These are phyloP conservation scores for Phaeotremella skinneri DNA, from an alignment of 768 basidiomycete species.

Conservation along the genomic window DNA sequence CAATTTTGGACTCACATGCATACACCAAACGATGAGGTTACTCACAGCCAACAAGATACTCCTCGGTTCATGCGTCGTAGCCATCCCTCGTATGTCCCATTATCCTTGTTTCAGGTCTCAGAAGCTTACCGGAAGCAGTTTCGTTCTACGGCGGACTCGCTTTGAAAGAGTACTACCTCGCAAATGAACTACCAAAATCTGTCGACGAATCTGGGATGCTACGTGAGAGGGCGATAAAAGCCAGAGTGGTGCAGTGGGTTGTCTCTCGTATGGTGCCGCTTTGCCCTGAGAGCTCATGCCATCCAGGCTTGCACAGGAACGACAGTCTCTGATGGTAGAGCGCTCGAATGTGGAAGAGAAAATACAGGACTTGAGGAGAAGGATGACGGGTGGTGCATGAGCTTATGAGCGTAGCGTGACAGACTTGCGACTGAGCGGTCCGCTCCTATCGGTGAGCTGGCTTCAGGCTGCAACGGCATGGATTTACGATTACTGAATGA, in stretches of 20 bases:
- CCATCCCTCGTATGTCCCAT: constrained; percentile 32
- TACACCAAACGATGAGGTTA: constrained; percentile 22
- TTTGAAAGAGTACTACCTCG: constrained; percentile 26
- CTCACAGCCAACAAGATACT: constrained; percentile 34
- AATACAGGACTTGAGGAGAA: constrained; percentile 28
- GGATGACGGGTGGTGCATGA: constrained; percentile 13
- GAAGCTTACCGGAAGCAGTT: constrained; percentile 12
- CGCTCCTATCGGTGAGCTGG: too few species aligned
- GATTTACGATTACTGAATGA: too few species aligned
- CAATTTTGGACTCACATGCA: not conserved
- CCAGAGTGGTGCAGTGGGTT: constrained; percentile 36
- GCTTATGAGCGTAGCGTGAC: too few species aligned
- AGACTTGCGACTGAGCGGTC: too few species aligned
- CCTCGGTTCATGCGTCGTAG: constrained; percentile 27
- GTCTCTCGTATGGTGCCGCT: not conserved
- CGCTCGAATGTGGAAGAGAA: constrained; percentile 28
- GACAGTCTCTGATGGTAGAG: constrained; percentile 31
- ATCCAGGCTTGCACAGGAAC: constrained; percentile 33
- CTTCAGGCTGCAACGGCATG: too few species aligned
- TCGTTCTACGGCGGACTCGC: constrained; percentile 32
- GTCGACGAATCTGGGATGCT: constrained; percentile 1
- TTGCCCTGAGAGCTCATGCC: not conserved
- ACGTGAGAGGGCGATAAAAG: constrained; percentile 18
- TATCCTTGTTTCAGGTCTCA: not conserved
- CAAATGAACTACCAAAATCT: constrained; percentile 14